Base-by-base conservation (phyloP, 768 basidiomycete genomes). In the Exsudoporus frostii region DNA sequence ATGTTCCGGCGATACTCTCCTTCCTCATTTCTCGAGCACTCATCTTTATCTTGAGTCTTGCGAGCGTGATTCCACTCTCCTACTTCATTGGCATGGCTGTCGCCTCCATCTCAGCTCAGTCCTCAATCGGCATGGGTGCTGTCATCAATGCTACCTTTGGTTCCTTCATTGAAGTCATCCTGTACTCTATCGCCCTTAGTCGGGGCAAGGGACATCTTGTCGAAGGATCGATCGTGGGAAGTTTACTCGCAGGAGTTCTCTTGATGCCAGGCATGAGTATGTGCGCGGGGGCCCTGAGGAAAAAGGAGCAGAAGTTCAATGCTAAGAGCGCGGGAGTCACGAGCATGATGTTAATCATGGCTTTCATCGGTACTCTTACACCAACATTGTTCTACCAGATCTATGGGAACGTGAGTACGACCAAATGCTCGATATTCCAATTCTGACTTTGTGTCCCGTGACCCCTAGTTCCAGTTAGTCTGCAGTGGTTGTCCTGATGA, bases 31-130 rank as follows among this genome's bases (percentile, higher is more conserved):
- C 86, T 1, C 85, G 85, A 45, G 81, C 79, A 4, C 72, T 91
- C 62, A 87, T 98, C 62, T 98, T 99, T 70, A 58, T 92, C 40
- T 71, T 95, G 62, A 81, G 88, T 59, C 76, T 99, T 41, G 81
- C 89, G 25, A 92, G 90, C 60, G 92, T 99, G 64, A 98, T 99
- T 59, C 97, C 97, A 0, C 79, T 99, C 19, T 94, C 91, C 8
- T 99, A 99, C 76, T 99, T 99, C 75, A 98, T 99, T 65, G 97
- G 97, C 17, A 98, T 98, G 97, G 97, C 97, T 8, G 97, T 99
- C 55, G 97, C 97, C 3, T 94, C 91, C 40, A 98, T 99, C 64
- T 92, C 90, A n/a, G 97, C 97, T 0, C 97, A 98, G 65, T 95
- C 92, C 0, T 93, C 90, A 2, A 99, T 99, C 56, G 97, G 97